phyloP scores from a whole-genome alignment of 306 rosid genomes.

The Vigna nakashimae region DNA sequence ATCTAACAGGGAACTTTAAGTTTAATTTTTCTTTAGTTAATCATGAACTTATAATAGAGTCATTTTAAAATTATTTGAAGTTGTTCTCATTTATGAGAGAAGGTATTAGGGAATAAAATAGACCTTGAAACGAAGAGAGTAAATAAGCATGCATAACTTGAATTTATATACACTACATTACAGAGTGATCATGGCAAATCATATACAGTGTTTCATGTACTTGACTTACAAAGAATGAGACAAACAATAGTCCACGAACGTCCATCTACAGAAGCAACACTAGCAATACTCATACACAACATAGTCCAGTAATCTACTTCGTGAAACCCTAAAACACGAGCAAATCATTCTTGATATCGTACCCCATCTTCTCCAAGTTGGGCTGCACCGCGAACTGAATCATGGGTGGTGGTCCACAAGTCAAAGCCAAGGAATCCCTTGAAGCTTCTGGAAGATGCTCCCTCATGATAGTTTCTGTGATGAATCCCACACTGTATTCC shows the following conservation, averaged over 20 bases:
- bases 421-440: conserved; percentile 62
- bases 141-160: not conserved
- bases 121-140: not conserved
- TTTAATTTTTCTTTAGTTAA: too few species aligned
- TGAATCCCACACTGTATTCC: conserved; percentile 72
- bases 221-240: conserved; percentile 7
- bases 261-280: not conserved
- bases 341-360: conserved; percentile 66
- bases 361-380: conserved; percentile 79
- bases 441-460: conserved; percentile 69
- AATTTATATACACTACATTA: conserved; percentile 24
- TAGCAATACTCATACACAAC: not conserved
- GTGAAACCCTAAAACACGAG: conserved; percentile 54
- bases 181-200: not conserved
- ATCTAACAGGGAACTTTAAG: too few species aligned
- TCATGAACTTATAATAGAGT: too few species aligned
- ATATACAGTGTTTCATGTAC: not conserved
- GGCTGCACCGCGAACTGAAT: conserved; percentile 82
- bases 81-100: not conserved
- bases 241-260: not conserved
- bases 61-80: not conserved
- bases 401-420: conserved; percentile 92
- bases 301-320: not conserved
- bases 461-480: conserved; percentile 70
- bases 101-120: not conserved